A percentile compares a stretch with the other conserved stretches of the same genome.
phyloP scores from a whole-genome alignment of 441 rosid species.

The Theobroma grandiflorum region DNA sequence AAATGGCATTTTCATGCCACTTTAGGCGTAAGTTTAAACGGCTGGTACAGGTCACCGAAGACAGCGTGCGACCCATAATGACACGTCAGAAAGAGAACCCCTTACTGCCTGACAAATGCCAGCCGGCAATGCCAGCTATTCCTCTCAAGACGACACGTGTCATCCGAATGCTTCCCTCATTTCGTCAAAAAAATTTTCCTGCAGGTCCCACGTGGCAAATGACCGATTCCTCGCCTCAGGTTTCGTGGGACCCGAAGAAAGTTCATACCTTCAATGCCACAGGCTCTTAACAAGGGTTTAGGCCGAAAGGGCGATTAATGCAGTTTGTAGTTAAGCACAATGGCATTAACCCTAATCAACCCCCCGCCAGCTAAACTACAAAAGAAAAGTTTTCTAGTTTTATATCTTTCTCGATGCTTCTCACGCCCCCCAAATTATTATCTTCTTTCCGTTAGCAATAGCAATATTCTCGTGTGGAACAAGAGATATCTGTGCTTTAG shows the following conservation, averaged over 20 bases:
- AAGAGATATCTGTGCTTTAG: neutral
- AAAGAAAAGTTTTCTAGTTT: too few species aligned
- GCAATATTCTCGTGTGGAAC: too few species aligned
- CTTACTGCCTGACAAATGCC: neutral
- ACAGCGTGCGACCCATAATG: neutral
- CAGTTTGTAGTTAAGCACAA: too few species aligned
- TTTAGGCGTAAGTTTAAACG: neutral
- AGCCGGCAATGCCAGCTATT: slow-evolving; percentile 30
- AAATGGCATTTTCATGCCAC: neutral
- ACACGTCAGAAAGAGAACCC: slow-evolving; percentile 11
- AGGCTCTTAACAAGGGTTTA: too few species aligned
- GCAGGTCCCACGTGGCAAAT: neutral
- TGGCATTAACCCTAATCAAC: too few species aligned
- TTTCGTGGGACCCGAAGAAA: neutral
- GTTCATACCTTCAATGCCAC: too few species aligned
- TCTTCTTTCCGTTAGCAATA: too few species aligned
- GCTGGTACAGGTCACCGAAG: neutral
- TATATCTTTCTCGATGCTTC: too few species aligned
- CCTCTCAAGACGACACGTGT: slow-evolving; percentile 21
- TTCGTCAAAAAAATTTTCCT: neutral
- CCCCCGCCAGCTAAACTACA: too few species aligned
- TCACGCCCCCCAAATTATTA: too few species aligned
- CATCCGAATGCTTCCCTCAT: neutral
- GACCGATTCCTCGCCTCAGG: neutral
- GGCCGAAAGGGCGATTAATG: too few species aligned